Percentiles rank a stretch among this genome's conserved stretches.
Conservation (phyloP, 208 protist genomes). For the Trypanosoma grayi region DNA sequence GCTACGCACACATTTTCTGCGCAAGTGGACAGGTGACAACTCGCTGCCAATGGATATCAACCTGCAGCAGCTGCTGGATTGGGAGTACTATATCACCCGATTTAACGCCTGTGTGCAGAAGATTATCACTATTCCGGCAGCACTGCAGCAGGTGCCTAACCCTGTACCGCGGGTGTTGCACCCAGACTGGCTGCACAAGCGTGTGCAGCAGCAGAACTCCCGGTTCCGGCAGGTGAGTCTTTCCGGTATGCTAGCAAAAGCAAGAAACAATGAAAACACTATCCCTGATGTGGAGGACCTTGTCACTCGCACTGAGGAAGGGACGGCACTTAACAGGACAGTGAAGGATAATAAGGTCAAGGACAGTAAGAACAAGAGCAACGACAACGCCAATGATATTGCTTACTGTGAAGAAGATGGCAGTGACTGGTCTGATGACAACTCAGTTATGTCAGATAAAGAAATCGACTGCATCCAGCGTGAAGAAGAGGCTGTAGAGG, state of each 20-base stretch:
- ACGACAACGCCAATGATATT: not conserved
- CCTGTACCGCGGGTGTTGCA: constrained; percentile 97
- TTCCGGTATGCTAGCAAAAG: constrained; percentile 52
- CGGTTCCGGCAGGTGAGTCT: constrained; percentile 75
- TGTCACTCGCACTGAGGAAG: constrained; percentile 1
- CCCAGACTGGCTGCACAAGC: constrained; percentile 97
- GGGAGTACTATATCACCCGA: constrained; percentile 99
- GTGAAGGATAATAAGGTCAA: constrained; percentile 8
- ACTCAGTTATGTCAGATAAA: constrained; percentile 25
- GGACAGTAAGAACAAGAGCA: not conserved
- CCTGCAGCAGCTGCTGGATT: constrained; percentile 97
- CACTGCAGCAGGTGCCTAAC: constrained; percentile 96
- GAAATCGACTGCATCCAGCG: constrained; percentile 44
- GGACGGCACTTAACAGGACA: not conserved
- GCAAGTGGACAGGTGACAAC: constrained; percentile 93
- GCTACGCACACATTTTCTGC: constrained; percentile 90
- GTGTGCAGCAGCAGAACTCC: constrained; percentile 80
- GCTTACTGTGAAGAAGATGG: constrained; percentile 32
- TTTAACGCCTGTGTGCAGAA: constrained; percentile 98
- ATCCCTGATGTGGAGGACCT: constrained; percentile 60
- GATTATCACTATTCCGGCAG: constrained; percentile 99
- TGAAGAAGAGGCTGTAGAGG: constrained; percentile 50
- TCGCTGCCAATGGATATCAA: constrained; percentile 60
- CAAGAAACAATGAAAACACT: constrained; percentile 7
- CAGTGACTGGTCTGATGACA: constrained; percentile 29